These are phyloP conservation scores for Umbelopsis ramanniana DNA, from an alignment of 192 early-diverging fungal genomes.

Conservation along the genomic window DNA sequence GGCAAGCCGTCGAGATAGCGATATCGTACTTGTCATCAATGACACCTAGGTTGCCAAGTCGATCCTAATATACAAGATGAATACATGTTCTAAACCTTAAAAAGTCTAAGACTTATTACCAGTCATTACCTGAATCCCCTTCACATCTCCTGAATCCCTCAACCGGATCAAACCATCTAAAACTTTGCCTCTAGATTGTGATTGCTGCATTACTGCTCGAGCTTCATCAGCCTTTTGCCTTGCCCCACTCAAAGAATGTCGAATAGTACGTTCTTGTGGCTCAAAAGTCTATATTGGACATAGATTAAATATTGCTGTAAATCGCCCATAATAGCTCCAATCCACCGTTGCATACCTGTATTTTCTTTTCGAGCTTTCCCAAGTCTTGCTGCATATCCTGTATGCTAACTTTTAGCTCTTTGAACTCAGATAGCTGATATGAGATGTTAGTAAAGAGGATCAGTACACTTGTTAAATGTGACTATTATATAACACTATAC, in stretches of 20 bases:
- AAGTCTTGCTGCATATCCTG: slow-evolving; percentile 52
- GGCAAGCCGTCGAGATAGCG: slow-evolving; percentile 91
- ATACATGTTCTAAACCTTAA: neutral
- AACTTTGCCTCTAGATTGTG: slow-evolving; percentile 71
- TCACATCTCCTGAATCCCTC: slow-evolving; percentile 72
- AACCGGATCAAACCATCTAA: slow-evolving; percentile 71
- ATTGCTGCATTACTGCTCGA: slow-evolving; percentile 57
- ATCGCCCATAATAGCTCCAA: neutral
- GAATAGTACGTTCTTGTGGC: slow-evolving; percentile 37
- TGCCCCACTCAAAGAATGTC: slow-evolving; percentile 42
- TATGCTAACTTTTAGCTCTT: slow-evolving; percentile 25
- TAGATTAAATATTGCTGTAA: neutral
- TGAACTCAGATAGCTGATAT: neutral
- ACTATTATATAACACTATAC: neutral
- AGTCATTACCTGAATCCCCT: slow-evolving; percentile 69
- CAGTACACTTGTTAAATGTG: neutral
- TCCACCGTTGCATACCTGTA: slow-evolving; percentile 25
- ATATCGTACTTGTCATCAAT: slow-evolving; percentile 96
- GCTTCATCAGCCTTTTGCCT: slow-evolving; percentile 78
- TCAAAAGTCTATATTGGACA: neutral
- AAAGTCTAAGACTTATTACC: neutral
- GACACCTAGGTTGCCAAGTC: slow-evolving; percentile 94
- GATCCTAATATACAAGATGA: slow-evolving; percentile 53
- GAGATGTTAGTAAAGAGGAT: neutral
- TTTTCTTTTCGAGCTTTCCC: slow-evolving; percentile 35